Evolutionary conservation across 2,329 filamentous ascomycete species (phyloP).

Genomic region (Massarina eburnea): DNA sequence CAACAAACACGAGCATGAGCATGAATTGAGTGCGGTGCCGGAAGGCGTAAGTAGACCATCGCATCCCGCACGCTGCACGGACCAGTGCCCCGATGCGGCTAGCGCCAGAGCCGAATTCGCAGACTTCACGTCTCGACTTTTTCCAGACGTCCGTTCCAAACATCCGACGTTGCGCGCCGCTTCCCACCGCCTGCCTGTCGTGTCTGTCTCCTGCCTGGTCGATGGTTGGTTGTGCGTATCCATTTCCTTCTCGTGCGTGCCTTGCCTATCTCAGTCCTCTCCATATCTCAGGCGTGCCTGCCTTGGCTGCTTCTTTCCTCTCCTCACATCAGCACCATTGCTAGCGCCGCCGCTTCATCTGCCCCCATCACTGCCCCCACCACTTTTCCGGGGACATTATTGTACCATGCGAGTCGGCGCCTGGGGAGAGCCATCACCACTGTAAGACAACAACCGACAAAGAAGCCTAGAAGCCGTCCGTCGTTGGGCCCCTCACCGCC

Average conservation of each 20-base stretch:
- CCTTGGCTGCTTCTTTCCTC: constrained; percentile 14
- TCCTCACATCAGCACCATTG: constrained; percentile 25
- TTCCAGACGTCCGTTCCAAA: no score
- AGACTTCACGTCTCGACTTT: no score
- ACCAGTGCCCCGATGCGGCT: neutral
- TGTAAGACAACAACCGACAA: neutral
- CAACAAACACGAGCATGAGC: constrained; percentile 14
- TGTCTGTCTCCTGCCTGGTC: neutral
- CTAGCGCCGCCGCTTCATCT: constrained; percentile 11
- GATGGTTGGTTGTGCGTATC: neutral
- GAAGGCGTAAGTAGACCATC: constrained; percentile 6
- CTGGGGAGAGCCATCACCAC: neutral
- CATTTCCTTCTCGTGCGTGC: neutral
- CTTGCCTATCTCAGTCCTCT: constrained; percentile 1
- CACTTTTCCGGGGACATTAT: neutral
- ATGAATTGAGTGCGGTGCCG: constrained; percentile 10
- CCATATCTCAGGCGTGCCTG: constrained; percentile 15
- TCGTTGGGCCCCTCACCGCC: constrained; percentile 9
- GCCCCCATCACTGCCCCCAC: constrained; percentile 3
- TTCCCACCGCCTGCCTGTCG: neutral
- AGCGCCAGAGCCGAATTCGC: neutral
- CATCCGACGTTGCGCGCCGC: neutral
- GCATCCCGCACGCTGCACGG: neutral
- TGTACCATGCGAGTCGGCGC: neutral
- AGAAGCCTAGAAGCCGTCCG: no score